A percentile compares a stretch with the other conserved stretches of the same genome.
These are phyloP conservation scores for Dryas alaskensis DNA, from an alignment of 306 rosid species.

Conservation along the genomic window DNA sequence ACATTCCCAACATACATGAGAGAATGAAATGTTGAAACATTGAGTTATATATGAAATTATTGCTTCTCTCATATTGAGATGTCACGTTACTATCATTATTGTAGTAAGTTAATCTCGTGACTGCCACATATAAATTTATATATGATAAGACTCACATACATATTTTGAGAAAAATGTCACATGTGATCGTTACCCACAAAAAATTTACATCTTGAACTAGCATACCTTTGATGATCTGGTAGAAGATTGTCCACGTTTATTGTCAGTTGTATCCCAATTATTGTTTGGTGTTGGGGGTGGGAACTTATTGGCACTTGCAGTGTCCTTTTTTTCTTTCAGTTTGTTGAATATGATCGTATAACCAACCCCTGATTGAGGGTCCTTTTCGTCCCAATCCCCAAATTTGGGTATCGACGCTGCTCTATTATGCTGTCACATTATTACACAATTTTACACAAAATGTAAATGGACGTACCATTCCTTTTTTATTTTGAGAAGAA, in stretches of 20 bases:
- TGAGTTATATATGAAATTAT: no score
- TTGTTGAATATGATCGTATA: slow-evolving; percentile 35
- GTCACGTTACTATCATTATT: no score
- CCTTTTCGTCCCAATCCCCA: slow-evolving; percentile 52
- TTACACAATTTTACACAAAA: neutral
- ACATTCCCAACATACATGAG: no score
- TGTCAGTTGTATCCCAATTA: neutral
- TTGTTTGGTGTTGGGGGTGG: slow-evolving; percentile 2
- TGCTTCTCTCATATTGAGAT: no score
- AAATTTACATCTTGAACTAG: neutral
- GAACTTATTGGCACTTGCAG: neutral
- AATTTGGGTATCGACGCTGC: slow-evolving; percentile 46
- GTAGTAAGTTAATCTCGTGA: no score
- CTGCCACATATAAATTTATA: no score
- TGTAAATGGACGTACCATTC: no score
- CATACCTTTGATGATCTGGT: slow-evolving; percentile 31
- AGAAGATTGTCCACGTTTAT: neutral
- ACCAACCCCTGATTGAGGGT: slow-evolving; percentile 50
- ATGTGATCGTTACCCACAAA: no score
- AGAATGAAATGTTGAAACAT: no score
- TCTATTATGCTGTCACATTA: slow-evolving; percentile 26
- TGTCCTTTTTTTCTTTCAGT: slow-evolving; percentile 36
- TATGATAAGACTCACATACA: no score
- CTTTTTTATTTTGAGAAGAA: no score
- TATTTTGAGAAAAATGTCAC: no score